Percentiles rank a stretch among this genome's conserved stretches.
Evolutionary conservation across 352 stramenopile species (phyloP).

Genomic region (Phytophthora fragariae): DNA sequence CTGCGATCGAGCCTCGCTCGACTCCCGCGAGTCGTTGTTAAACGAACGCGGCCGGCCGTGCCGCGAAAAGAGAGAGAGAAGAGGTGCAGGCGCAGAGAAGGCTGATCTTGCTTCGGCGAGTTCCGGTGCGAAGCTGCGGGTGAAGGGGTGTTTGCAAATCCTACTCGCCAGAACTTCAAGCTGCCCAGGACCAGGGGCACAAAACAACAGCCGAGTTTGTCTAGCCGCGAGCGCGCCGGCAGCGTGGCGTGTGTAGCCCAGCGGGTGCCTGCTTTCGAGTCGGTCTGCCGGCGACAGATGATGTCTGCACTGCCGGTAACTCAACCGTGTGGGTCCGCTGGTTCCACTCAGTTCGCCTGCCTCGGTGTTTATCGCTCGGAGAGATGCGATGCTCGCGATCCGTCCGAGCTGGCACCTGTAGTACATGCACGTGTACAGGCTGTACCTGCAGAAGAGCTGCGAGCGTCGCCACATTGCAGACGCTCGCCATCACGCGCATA

Average conservation of each 20-base stretch:
- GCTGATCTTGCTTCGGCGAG: constrained; percentile 6
- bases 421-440: too few relatives aligned
- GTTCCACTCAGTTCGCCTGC: background rate
- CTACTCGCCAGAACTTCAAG: constrained; percentile 31
- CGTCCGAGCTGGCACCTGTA: background rate
- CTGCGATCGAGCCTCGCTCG: background rate
- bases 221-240: background rate
- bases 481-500: constrained; percentile 25
- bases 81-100: background rate
- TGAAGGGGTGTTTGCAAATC: constrained; percentile 34
- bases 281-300: background rate
- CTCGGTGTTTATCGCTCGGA: constrained; percentile 10
- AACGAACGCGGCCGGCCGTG: background rate
- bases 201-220: constrained; percentile 14
- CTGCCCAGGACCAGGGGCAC: constrained; percentile 23
- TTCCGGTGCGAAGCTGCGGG: constrained; percentile 26
- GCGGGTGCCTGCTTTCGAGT: constrained; percentile 14
- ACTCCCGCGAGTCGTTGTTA: background rate
- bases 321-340: background rate
- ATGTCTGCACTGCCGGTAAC: background rate
- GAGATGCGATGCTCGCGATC: background rate
- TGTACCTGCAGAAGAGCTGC: constrained; percentile 7
- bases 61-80: background rate
- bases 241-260: constrained; percentile 14
- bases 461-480: constrained; percentile 17